Base-by-base conservation (phyloP, 2,329 filamentous ascomycete genomes). In the Pseudogymnoascus sp. region DNA sequence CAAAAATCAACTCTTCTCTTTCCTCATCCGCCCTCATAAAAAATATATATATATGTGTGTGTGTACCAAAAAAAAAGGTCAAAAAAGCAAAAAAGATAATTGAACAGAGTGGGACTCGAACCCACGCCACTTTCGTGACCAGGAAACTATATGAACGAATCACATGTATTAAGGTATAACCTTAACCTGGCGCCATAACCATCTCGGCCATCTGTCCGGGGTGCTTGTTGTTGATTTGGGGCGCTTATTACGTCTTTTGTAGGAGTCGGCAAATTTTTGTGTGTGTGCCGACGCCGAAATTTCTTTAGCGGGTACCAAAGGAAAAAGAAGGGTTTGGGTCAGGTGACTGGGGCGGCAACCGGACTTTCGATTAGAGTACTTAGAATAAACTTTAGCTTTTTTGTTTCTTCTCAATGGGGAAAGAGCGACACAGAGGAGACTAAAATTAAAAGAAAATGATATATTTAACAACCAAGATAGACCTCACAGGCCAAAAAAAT, bases 21-120 rank as follows among this genome's bases (percentile, higher is more conserved):
- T 2, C 4, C 16, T 2, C n/a, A 43, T 39, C 37, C n/a, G n/a
- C n/a, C n/a, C n/a, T n/a, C 37, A 2, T 14, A 14, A 39, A 39
- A 16, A 39, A 39, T 1, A 28, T 7, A 28, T 7, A 28, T 7
- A 31, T 7, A 41, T n/a, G n/a, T n/a, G n/a, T n/a, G n/a, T n/a
- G n/a, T n/a, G n/a, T n/a, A n/a, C n/a, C n/a, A n/a, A n/a, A n/a
- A n/a, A n/a, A n/a, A n/a, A n/a, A n/a, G n/a, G n/a, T 14, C 36
- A 6, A n/a, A 37, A 39, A 31, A 31, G 28, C 8, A 31, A 6
- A 57, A 57, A 57, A 25, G 2, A 25, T 25, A 25, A 21, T 34
- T 73, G 71, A 75, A 71, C 71, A 73, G 71, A 73, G 72, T 74
- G 73, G 73, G 73, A 75, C 73, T 74, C 73, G 74, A 75, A 75